Evolutionary conservation across 2,329 filamentous ascomycete species (phyloP).

Genomic region (Colletotrichum chrysophilum): DNA sequence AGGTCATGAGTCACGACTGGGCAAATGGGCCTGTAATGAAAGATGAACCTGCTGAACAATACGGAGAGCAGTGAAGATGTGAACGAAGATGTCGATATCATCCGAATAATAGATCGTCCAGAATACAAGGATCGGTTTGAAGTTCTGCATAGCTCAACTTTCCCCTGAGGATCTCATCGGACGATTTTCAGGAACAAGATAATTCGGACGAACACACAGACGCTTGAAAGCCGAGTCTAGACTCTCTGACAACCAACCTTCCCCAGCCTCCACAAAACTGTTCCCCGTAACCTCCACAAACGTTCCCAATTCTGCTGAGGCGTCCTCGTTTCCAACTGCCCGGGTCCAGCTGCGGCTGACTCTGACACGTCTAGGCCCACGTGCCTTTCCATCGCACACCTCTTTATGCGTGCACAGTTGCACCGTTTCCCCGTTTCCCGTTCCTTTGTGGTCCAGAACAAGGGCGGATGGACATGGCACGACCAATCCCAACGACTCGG

Average conservation of each 20-base stretch:
- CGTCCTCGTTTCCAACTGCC: background rate
- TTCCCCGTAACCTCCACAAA: background rate
- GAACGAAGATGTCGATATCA: background rate
- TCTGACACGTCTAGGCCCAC: background rate
- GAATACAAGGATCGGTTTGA: background rate
- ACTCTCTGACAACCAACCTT: background rate
- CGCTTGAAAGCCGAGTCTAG: background rate
- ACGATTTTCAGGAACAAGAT: background rate
- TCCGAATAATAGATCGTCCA: background rate
- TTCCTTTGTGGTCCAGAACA: background rate
- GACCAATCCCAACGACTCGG: background rate
- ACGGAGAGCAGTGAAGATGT: rapidly evolving
- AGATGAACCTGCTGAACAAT: background rate
- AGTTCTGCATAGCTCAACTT: background rate
- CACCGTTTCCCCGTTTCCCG: background rate
- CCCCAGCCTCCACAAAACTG: background rate
- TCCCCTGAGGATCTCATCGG: background rate
- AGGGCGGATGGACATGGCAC: background rate
- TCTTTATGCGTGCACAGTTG: background rate
- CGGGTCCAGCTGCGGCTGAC: background rate
- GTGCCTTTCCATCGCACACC: background rate
- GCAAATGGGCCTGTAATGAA: background rate
- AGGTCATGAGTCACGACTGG: background rate
- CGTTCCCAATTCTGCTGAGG: background rate
- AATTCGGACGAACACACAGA: background rate